Base-by-base conservation (phyloP, 768 basidiomycete species). In the Mycena polygramma region DNA sequence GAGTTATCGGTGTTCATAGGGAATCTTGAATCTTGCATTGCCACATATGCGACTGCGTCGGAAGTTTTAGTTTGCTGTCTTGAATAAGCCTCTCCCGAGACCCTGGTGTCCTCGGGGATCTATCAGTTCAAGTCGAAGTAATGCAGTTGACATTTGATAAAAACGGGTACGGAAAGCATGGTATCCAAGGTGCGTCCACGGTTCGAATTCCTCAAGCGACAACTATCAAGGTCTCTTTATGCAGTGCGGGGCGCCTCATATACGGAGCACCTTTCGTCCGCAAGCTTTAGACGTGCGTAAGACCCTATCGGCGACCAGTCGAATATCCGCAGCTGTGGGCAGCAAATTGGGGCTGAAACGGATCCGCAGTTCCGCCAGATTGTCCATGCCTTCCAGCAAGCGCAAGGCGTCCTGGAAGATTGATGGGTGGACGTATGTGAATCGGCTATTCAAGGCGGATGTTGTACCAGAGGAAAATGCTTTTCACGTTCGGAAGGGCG, bases 351-450 rank as follows among this genome's bases (percentile, higher is more conserved):
- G 53, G 22, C 24, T 30, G 26, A 26, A 24, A 6, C 58, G 66
- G n/a, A 67, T 54, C 5, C 35, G 26, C 9, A 67, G 7, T 5
- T 67, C 66, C 15, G 57, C 53, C 7, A 67, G 59, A 5, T 39
- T 58, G 20, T 53, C 58, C 66, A 67, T 67, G 26, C 52, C 58
- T 17, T 54, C 66, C 13, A 67, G 58, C 4, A 54, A 15, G 20
- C n/a, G n/a, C 6, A 67, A 8, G 2, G 30, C 13, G 13, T 54
- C 52, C 59, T 67, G 41, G 37, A 46, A 15, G 10, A 51, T 39
- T 39, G 7, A 39, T 7, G 13, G 13, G 17, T 45, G 43, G 13
- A 7, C 39, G n/a, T n/a, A 39, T 39, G 39, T 7, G 7, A 7
- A 7, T 7, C 7, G 35, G n/a, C n/a, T n/a, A n/a, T n/a, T n/a